Base-by-base conservation (phyloP, 495 filamentous ascomycete species). In the Penicillium paxilli region DNA sequence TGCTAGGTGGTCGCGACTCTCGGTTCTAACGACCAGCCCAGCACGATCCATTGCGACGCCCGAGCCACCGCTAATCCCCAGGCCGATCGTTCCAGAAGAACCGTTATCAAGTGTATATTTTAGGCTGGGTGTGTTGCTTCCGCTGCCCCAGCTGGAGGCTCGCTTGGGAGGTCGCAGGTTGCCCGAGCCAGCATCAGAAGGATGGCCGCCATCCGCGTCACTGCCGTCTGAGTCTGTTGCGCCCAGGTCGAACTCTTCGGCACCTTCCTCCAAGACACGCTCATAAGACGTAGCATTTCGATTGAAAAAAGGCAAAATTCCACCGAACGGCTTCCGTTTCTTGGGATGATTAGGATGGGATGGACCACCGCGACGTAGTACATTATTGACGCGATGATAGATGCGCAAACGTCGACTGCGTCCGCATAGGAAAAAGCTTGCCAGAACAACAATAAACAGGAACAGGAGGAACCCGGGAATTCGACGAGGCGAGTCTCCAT, bases 191-290 rank as follows among this genome's bases (percentile, higher is more conserved):
- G 61, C 58, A 30, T 76, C 71, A 0, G 72, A 75, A 5, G 59
- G 37, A 22, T 67, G 66, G 5, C 68, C 63, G 14, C 57, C 65
- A 60, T 83, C 78, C 10, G 79, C 76, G 26, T 78, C 75, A 22
- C 78, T 79, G 30, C 74, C 74, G 21, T 84, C 83, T 1, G 80
- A 83, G 17, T 85, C 87, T 37, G 78, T 74, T 16, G 80, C 82
- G 16, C 79, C 82, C 4, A 95, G 78, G 64, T 96, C 92, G 54
- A 92, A 89, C 10, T 87, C 84, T 26, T 68, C 63, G 30, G 79
- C 62, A 10, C 88, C 92, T 53, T 90, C 87, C 68, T 96, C 91
- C 45, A 96, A 71, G 11, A 97, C 87, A 16, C 90, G 85, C 67
- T 96, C 92, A 59, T 96, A 96, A 8, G 82, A 80, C 46, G 90